Evolutionary conservation across 2,329 filamentous ascomycete species (phyloP).

Genomic region (Chrysoporthe austroafricana): DNA sequence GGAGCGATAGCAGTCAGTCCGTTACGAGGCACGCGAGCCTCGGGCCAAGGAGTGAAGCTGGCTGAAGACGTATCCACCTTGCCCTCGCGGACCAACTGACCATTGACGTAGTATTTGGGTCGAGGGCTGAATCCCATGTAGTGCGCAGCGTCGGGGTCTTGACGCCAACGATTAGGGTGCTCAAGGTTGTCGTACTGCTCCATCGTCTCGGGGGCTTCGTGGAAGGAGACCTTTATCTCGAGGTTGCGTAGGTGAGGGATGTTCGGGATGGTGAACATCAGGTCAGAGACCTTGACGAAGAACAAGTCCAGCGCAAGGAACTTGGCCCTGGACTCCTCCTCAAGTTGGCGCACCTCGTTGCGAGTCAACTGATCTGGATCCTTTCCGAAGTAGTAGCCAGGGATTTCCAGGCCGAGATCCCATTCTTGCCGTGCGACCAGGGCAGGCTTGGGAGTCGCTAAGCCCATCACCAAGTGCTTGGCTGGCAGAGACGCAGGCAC

Average conservation of each 20-base stretch:
- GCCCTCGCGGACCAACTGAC: constrained; percentile 56
- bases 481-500: constrained; percentile 56
- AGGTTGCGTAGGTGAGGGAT: constrained; percentile 62
- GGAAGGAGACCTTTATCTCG: constrained; percentile 61
- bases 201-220: constrained; percentile 60
- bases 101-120: constrained; percentile 63
- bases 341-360: constrained; percentile 49
- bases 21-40: constrained; percentile 58
- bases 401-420: constrained; percentile 57
- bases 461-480: constrained; percentile 63
- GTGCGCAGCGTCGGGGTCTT: constrained; percentile 58
- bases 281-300: constrained; percentile 69
- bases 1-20: constrained; percentile 57
- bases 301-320: constrained; percentile 66
- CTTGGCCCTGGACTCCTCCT: constrained; percentile 53
- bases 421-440: constrained; percentile 54
- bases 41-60: constrained; percentile 59
- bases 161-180: constrained; percentile 59
- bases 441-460: constrained; percentile 60
- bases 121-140: constrained; percentile 59
- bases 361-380: constrained; percentile 50
- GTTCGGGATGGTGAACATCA: constrained; percentile 61
- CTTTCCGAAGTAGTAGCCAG: constrained; percentile 53
- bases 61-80: constrained; percentile 50
- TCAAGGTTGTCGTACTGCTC: constrained; percentile 47